Evolutionary conservation across 2,329 filamentous ascomycete species (phyloP).

Genomic region (Hirsutella rhossiliensis): DNA sequence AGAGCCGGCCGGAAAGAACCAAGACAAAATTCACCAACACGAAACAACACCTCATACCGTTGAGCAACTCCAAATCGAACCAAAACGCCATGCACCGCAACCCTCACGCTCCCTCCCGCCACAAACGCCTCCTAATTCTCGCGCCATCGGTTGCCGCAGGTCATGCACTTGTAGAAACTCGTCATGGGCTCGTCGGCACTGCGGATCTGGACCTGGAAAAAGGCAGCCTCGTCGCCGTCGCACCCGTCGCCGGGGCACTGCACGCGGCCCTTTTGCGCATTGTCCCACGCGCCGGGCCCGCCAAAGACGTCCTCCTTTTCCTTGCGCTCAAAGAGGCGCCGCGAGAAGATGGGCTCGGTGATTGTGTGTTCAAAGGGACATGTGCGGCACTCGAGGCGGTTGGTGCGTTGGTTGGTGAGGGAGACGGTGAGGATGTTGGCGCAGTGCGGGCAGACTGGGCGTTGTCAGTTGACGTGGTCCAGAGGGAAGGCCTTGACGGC

Average conservation of each 20-base stretch:
- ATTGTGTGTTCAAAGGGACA: constrained; percentile 88
- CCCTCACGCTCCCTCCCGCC: neutral
- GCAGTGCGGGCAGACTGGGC: constrained; percentile 67
- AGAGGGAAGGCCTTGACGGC: too few relatives aligned
- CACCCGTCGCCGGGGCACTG: constrained; percentile 78
- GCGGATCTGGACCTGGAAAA: constrained; percentile 94
- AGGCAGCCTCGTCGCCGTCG: constrained; percentile 75
- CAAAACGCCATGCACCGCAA: neutral
- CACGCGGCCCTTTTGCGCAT: constrained; percentile 71
- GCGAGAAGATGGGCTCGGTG: constrained; percentile 64
- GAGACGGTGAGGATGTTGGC: constrained; percentile 74
- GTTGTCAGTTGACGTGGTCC: neutral
- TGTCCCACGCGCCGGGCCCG: constrained; percentile 78
- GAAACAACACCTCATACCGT: neutral
- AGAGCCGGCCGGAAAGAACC: too few relatives aligned
- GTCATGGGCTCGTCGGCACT: constrained; percentile 99
- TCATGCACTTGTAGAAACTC: constrained; percentile 80
- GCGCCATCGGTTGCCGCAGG: constrained; percentile 53
- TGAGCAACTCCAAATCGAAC: neutral
- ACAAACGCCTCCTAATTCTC: constrained; percentile 35
- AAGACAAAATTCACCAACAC: neutral
- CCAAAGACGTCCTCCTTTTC: constrained; percentile 86
- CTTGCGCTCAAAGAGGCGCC: constrained; percentile 76
- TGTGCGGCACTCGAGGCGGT: constrained; percentile 89
- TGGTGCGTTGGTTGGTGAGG: constrained; percentile 42